Conservation (phyloP, 805 yeast genomes). For the Candida suzukii region DNA sequence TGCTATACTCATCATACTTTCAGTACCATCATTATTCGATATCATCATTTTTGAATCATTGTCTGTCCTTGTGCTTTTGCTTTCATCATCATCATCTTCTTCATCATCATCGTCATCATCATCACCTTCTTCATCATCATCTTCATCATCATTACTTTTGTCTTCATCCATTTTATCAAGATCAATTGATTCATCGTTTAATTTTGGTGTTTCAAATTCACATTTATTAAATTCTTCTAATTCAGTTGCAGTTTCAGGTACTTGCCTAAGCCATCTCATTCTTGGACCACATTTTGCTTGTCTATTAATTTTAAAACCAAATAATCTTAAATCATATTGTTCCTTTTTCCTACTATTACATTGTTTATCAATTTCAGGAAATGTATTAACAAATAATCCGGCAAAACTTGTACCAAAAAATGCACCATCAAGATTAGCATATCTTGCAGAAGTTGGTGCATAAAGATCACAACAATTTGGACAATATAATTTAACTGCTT, state of each 20-base stretch:
- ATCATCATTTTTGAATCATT: constrained; percentile 11
- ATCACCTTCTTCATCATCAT: constrained; percentile 9
- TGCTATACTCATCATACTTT: constrained; percentile 27
- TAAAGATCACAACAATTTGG: constrained; percentile 93
- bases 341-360: constrained; percentile 53
- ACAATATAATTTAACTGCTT: constrained; percentile 87
- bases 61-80: neutral
- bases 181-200: constrained; percentile 23
- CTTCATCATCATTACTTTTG: constrained; percentile 17
- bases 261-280: constrained; percentile 88
- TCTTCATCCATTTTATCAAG: constrained; percentile 21
- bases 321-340: constrained; percentile 66
- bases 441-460: constrained; percentile 80
- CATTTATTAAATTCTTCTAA: constrained; percentile 56
- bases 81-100: constrained; percentile 6
- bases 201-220: constrained; percentile 50
- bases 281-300: constrained; percentile 78
- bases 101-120: constrained; percentile 9
- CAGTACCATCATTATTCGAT: constrained; percentile 20
- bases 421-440: constrained; percentile 89
- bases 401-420: constrained; percentile 96
- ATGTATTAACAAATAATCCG: constrained; percentile 83
- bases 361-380: constrained; percentile 82
- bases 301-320: constrained; percentile 82
- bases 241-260: constrained; percentile 60